Conservation (phyloP, 208 protist species). For the Leishmania braziliensis region DNA sequence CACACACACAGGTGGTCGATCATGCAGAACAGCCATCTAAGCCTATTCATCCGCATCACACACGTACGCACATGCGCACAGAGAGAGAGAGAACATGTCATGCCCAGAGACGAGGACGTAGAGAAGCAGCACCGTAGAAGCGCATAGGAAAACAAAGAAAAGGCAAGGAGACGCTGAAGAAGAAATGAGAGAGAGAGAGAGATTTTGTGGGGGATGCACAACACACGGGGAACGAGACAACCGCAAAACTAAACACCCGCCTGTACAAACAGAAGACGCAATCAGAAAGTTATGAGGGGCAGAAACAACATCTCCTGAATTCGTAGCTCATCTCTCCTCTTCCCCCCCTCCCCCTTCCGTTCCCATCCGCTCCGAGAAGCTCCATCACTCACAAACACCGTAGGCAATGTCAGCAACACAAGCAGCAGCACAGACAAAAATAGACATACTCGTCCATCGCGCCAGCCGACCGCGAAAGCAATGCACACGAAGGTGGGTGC, state of each 20-base stretch:
- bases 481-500: not conserved
- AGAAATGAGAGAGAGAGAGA: not conserved
- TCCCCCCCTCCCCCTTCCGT: not conserved
- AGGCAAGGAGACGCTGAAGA: conserved; percentile 6
- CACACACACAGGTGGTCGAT: not conserved
- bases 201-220: not conserved
- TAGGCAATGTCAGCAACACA: not conserved
- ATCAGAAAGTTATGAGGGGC: not conserved
- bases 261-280: not conserved
- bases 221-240: not conserved
- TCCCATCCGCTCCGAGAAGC: not conserved
- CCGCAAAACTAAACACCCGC: not conserved
- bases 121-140: not conserved
- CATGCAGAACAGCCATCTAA: not conserved
- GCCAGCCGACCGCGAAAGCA: not conserved
- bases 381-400: not conserved
- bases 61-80: not conserved
- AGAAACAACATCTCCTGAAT: not conserved
- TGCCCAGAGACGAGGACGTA: not conserved
- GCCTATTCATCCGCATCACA: not conserved
- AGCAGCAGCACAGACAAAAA: not conserved
- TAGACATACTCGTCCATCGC: not conserved
- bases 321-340: not conserved
- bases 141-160: not conserved
- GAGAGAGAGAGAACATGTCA: no score